Evolutionary conservation across 169 alveolate species (phyloP).

Genomic region (Theileria equi): DNA sequence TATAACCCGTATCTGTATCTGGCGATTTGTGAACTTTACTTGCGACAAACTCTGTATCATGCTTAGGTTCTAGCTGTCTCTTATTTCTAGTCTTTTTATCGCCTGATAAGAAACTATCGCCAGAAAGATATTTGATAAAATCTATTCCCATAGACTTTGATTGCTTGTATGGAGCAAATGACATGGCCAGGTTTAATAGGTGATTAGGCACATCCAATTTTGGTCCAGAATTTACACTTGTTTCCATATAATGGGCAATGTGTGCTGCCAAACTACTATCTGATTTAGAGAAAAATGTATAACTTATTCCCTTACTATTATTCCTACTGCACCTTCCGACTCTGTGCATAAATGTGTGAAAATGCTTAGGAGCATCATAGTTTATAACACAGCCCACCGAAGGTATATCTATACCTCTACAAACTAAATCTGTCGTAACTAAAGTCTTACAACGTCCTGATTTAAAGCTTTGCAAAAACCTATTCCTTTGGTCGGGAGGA

Average conservation of each 20-base stretch:
- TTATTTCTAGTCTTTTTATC: not conserved
- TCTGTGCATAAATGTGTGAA: slow-evolving; percentile 27
- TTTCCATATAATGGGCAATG: slow-evolving; percentile 5
- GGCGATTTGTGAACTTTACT: not conserved
- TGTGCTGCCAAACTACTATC: slow-evolving; percentile 16
- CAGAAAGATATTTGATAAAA: slow-evolving; percentile 7
- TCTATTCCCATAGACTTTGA: not conserved
- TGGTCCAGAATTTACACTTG: not conserved
- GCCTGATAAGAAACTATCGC: not conserved
- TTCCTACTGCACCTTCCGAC: slow-evolving; percentile 32
- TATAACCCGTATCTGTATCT: not conserved
- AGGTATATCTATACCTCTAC: slow-evolving; percentile 31
- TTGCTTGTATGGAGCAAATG: slow-evolving; percentile 8
- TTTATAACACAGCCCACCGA: slow-evolving; percentile 11
- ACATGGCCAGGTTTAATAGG: slow-evolving; percentile 4
- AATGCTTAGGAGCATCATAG: slow-evolving; percentile 45
- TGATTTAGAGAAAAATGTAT: slow-evolving; percentile 14
- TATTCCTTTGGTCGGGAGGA: slow-evolving; percentile 8
- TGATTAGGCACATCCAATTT: slow-evolving; percentile 16
- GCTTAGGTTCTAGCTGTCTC: not conserved
- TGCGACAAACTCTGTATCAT: not conserved
- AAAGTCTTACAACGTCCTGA: not conserved
- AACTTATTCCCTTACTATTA: slow-evolving; percentile 14
- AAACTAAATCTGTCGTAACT: slow-evolving; percentile 19
- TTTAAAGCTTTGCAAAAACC: not conserved